These are phyloP conservation scores for Trichomonascaceae sp. DNA, from an alignment of 1,139 yeast species.

Conservation along the genomic window DNA sequence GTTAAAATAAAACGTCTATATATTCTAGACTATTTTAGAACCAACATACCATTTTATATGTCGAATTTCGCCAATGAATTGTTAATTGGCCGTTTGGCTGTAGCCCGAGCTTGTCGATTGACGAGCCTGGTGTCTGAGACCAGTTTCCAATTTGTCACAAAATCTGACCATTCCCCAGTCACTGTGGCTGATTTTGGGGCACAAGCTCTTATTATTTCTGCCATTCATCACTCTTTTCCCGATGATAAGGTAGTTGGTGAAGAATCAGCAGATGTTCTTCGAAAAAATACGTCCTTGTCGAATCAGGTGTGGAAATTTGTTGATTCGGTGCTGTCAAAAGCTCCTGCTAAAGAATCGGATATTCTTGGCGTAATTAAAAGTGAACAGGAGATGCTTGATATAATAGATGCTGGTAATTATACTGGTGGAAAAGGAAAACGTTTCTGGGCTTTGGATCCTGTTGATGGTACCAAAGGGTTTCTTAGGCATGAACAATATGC, in stretches of 20 bases:
- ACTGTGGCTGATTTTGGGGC: slow-evolving; percentile 96
- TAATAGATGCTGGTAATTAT: slow-evolving; percentile 75
- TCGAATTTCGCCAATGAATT: slow-evolving; percentile 7
- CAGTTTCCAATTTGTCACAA: slow-evolving; percentile 50
- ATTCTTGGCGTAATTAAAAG: slow-evolving; percentile 35
- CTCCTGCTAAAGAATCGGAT: slow-evolving; percentile 22
- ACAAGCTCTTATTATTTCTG: slow-evolving; percentile 85
- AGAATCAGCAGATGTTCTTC: slow-evolving; percentile 70
- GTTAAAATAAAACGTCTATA: background rate
- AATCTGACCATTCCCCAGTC: slow-evolving; percentile 88
- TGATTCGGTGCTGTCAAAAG: slow-evolving; percentile 25
- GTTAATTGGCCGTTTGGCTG: slow-evolving; percentile 76
- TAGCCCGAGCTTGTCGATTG: slow-evolving; percentile 74
- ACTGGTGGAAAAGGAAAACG: slow-evolving; percentile 74
- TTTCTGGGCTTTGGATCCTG: slow-evolving; percentile 97
- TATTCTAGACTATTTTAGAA: background rate
- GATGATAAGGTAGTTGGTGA: slow-evolving; percentile 87
- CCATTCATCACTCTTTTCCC: slow-evolving; percentile 75
- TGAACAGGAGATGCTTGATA: slow-evolving; percentile 48
- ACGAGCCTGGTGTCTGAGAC: slow-evolving; percentile 63
- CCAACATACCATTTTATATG: background rate
- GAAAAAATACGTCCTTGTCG: slow-evolving; percentile 43
- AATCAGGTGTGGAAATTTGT: slow-evolving; percentile 35
- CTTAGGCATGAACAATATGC: slow-evolving; percentile 87
- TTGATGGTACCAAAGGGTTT: slow-evolving; percentile 97